Base-by-base conservation (phyloP, 1,284 basidiomycete genomes). In the Apiotrichum akiyoshidainum region DNA sequence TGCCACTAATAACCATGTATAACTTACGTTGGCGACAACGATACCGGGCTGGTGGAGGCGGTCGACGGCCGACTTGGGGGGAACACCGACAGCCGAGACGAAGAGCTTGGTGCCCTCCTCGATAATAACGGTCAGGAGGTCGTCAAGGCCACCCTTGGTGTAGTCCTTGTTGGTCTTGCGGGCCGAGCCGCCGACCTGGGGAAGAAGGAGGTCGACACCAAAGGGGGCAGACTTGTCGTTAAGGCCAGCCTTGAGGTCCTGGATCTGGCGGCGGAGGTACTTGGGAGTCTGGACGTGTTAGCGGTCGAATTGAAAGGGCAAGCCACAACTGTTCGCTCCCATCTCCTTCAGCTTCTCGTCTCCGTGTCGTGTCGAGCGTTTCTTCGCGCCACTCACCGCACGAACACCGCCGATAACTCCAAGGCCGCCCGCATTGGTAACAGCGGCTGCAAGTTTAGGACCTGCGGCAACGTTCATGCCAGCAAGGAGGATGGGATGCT, bases 401-500 rank as follows among this genome's bases (percentile, higher is more conserved):
- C 89, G 87, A 34, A 90, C 80, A 55, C 91, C 90, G 52, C 90
- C 90, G 63, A 94, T 89, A 57, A 92, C 89, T 61, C 91, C 91
- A 35, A 94, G 71, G 50, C 91, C 92, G 46, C 89, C 89, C 44
- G 89, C 90, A 68, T 92, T 93, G 7, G 77, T 75, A 3, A 76
- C 74, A 34, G 89, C 91, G 46, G 91, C 91, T 13, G 89, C 80
- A 21, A 92, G 83, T 71, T 89, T 87, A 14, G 90, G 89, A 14
- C 90, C 90, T 42, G 90, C 88, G 40, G 89, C 89, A 21, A 90
- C 87, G 70, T 92, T 91, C 90, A 92, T 91, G 19, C 89, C 87
- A 66, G 92, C 92, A 33, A 95, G 86, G 61, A 94, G 77, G 66
- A 95, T 83, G 48, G 92, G 92, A 74, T 95, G 92, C 76, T 87